Base-by-base conservation (phyloP, 2,329 filamentous ascomycete species). In the Peltaster fructicola region DNA sequence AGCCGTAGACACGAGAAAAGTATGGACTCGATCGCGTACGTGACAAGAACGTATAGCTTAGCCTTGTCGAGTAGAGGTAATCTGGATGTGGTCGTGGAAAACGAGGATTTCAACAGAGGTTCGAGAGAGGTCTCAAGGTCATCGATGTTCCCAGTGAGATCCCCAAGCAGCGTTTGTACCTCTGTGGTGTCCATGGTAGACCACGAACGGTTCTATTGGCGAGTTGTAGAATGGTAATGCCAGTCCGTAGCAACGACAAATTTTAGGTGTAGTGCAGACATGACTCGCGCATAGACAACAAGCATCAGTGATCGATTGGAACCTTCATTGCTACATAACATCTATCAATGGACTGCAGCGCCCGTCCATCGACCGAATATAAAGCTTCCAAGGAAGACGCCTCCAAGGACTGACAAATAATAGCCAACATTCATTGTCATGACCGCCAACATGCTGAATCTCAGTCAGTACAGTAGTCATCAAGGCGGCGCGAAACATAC, bases 11-110 rank as follows among this genome's bases (percentile, higher is more conserved):
- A 74, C 25, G 76, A 80, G 52, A 91, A 95, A 6, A 98, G 57
- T 7, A 92, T 58, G 1, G 84, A 90, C 45, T 95, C 85, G 34
- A 98, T 73, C 0, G 84, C 68, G 50, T 95, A 98, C 10, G 81
- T 76, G 25, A 74, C 63, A 11, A 91, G 61, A n/a, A 88, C 73
- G 47, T 90, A 81, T 31, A 93, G 70, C 55, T 95, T 93, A 6
- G 88, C 82, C 56, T 81, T 84, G 58, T 95, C 85, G 32, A 98
- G 63, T n/a, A 95, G 63, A 2, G 85, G 84, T 14, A 95, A 62
- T 45, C 81, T 81, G 27, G 70, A 73, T 4, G 80, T 70, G 29
- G 69, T 66, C 19, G 73, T 68, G 24, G 68, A 59, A 20, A 93
- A 55, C 1, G 65, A 51, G 24, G 63, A 62, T 17, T 61, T 58